phyloP scores from a whole-genome alignment of 768 basidiomycete species.

The Tulasnella sp. region DNA sequence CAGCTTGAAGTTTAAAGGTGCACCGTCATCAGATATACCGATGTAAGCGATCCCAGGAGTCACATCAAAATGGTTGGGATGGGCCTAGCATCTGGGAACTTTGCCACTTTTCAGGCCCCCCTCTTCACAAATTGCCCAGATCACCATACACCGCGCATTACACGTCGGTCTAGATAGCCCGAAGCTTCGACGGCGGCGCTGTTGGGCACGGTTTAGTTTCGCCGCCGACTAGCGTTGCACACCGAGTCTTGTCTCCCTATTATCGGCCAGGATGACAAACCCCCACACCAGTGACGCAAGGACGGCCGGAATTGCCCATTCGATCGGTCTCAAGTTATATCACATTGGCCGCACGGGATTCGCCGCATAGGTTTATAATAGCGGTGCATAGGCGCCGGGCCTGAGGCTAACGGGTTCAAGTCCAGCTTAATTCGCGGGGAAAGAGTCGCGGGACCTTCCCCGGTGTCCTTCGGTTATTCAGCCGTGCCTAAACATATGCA shows the following conservation, averaged over 20 bases:
- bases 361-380: neutral
- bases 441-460: neutral
- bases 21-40: neutral
- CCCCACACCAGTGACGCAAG: neutral
- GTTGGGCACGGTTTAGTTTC: neutral
- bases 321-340: neutral
- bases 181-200: constrained; percentile 3
- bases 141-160: neutral
- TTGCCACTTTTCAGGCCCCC: neutral
- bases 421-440: constrained; percentile 6
- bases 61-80: neutral
- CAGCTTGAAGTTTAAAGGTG: neutral
- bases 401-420: neutral
- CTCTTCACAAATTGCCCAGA: neutral
- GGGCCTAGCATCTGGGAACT: neutral
- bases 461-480: constrained; percentile 3
- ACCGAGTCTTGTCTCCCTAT: neutral
- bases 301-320: neutral
- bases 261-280: neutral
- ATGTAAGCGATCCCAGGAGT: neutral
- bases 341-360: neutral
- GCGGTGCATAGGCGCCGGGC: constrained; percentile 7
- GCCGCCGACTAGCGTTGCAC: neutral
- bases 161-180: neutral
- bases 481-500: neutral